These are phyloP conservation scores for Aureobasidium melanogenum DNA, from an alignment of 2,329 filamentous ascomycete species.

Conservation along the genomic window DNA sequence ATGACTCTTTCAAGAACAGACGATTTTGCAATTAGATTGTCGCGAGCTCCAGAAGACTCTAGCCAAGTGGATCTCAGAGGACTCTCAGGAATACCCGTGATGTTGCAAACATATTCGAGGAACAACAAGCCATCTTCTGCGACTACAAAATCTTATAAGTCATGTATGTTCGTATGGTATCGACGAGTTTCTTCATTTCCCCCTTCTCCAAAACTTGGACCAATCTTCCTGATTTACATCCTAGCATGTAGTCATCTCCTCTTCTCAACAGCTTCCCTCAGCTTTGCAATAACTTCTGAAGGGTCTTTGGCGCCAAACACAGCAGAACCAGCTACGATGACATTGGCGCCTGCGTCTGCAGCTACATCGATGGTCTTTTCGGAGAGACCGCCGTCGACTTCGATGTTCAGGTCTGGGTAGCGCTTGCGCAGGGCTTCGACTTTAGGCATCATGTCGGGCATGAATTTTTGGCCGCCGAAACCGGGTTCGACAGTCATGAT, in stretches of 20 bases:
- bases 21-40: too few species aligned
- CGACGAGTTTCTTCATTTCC: neutral
- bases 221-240: neutral
- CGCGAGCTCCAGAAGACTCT: too few species aligned
- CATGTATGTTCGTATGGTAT: neutral
- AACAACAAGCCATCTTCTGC: too few species aligned
- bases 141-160: neutral
- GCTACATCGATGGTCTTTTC: slow-evolving; percentile 86
- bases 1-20: too few species aligned
- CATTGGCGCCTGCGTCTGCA: slow-evolving; percentile 90
- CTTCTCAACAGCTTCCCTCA: slow-evolving; percentile 71
- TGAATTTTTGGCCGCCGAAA: slow-evolving; percentile 97
- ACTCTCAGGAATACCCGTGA: too few species aligned
- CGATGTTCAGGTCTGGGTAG: slow-evolving; percentile 91
- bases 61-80: too few species aligned
- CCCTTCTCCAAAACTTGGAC: neutral
- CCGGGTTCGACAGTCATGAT: slow-evolving; percentile 98
- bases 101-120: too few species aligned
- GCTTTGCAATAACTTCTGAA: slow-evolving; percentile 70
- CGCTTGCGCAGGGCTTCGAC: slow-evolving; percentile 71
- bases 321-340: slow-evolving; percentile 93
- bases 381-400: slow-evolving; percentile 89
- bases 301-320: slow-evolving; percentile 92
- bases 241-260: slow-evolving; percentile 26
- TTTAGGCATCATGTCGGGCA: slow-evolving; percentile 91